Conservation (phyloP, 116 monocot genomes). For the Papilionanthe hybrid region DNA sequence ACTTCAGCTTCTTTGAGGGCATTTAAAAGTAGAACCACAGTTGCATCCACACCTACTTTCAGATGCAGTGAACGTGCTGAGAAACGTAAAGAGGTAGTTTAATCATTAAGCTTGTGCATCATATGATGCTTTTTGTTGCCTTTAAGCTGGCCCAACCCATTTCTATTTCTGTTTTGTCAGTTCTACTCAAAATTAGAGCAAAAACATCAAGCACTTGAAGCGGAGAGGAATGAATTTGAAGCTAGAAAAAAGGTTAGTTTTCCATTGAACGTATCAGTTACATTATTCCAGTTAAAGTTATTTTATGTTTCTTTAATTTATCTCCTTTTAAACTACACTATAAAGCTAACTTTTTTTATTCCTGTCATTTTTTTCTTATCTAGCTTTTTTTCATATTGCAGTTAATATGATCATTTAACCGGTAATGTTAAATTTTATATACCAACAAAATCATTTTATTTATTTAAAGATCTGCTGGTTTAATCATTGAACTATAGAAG, state of each 20-base stretch:
- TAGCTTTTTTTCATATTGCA: background rate
- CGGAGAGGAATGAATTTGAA: conserved; percentile 53
- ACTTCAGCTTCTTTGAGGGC: conserved; percentile 45
- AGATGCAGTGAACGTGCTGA: conserved; percentile 70
- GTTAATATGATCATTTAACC: background rate
- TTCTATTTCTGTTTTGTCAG: conserved; percentile 30
- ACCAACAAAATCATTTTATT: background rate
- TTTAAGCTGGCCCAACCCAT: background rate
- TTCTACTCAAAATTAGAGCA: conserved; percentile 89
- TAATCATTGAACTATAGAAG: too few relatives aligned
- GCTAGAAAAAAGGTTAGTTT: conserved; percentile 39
- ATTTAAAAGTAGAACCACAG: conserved; percentile 39
- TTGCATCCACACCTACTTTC: conserved; percentile 63
- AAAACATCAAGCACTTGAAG: conserved; percentile 82
- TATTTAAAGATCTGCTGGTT: background rate
- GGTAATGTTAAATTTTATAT: background rate
- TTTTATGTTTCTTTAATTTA: background rate
- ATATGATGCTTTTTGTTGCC: background rate
- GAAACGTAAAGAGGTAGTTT: conserved; percentile 74
- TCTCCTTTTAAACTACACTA: background rate
- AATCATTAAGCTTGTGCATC: background rate
- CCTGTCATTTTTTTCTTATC: background rate
- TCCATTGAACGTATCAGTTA: background rate
- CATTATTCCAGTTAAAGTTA: background rate
- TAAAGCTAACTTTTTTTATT: background rate